These are phyloP conservation scores for Diddensiella santjacobensis DNA, from an alignment of 805 yeast genomes.

Conservation along the genomic window DNA sequence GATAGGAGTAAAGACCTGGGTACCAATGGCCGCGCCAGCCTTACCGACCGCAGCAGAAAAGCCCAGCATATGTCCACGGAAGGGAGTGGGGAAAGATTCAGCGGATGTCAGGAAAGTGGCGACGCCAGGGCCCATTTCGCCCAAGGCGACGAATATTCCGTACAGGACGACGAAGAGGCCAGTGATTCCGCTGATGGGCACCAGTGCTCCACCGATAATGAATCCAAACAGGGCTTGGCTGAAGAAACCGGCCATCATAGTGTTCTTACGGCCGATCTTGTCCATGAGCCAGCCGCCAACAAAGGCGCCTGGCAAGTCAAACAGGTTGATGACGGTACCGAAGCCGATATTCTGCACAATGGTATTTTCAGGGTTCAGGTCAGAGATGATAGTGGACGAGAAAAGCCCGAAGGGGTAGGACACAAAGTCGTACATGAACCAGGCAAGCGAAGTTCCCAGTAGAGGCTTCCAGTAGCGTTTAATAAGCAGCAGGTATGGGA, in stretches of 20 bases:
- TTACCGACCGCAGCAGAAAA: constrained; percentile 89
- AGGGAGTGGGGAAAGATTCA: constrained; percentile 77
- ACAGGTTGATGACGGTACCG: constrained; percentile 80
- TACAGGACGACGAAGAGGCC: constrained; percentile 74
- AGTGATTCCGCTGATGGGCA: constrained; percentile 50
- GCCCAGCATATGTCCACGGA: constrained; percentile 86
- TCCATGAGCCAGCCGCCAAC: constrained; percentile 72
- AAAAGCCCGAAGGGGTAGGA: constrained; percentile 83
- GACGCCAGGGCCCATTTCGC: constrained; percentile 93
- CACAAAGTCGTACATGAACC: constrained; percentile 90
- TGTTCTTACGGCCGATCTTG: constrained; percentile 63
- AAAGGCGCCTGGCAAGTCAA: constrained; percentile 87
- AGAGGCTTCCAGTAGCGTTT: constrained; percentile 85
- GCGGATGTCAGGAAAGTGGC: constrained; percentile 85
- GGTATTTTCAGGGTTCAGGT: constrained; percentile 55
- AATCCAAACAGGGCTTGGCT: constrained; percentile 60
- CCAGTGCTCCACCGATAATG: constrained; percentile 42
- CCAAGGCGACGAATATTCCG: constrained; percentile 80
- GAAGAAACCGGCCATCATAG: constrained; percentile 63
- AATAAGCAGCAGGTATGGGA: constrained; percentile 56
- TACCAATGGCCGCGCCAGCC: constrained; percentile 86
- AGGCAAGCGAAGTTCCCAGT: constrained; percentile 61
- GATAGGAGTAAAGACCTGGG: constrained; percentile 80
- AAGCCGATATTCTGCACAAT: constrained; percentile 77
- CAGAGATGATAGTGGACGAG: constrained; percentile 63